These are phyloP conservation scores for Erigeron canadensis DNA, from an alignment of 129 eudicot genomes.

Conservation along the genomic window DNA sequence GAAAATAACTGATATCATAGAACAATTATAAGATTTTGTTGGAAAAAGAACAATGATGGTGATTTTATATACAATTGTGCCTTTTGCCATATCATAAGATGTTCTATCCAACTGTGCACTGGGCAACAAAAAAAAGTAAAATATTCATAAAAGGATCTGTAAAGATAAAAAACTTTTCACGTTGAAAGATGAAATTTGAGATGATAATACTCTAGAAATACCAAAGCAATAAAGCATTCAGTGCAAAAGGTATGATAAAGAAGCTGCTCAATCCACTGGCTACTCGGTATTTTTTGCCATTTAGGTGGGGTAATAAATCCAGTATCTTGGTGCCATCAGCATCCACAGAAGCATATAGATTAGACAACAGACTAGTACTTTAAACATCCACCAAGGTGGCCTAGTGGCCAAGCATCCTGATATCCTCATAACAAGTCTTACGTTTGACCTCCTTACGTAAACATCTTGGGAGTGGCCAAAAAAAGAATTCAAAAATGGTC, in stretches of 20 bases:
- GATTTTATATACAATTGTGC: conserved; percentile 6
- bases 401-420: no score
- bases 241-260: not conserved
- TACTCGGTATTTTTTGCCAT: not conserved
- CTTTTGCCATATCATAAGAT: not conserved
- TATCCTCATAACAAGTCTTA: no score
- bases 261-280: not conserved
- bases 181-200: not conserved
- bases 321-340: conserved; percentile 10
- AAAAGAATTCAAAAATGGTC: no score
- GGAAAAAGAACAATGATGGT: not conserved
- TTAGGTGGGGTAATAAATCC: not conserved
- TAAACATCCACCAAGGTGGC: no score
- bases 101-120: not conserved
- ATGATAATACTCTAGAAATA: not conserved
- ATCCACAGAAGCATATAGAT: conserved; percentile 4
- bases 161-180: not conserved
- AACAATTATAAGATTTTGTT: not conserved
- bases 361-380: conserved; percentile 2
- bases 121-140: not conserved
- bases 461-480: no score
- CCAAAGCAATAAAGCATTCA: conserved; percentile 14
- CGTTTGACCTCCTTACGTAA: no score
- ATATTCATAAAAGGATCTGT: not conserved
- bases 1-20: not conserved